Evolutionary conservation across 2,329 filamentous ascomycete species (phyloP).

Genomic region (Exophiala lecanii-corni): DNA sequence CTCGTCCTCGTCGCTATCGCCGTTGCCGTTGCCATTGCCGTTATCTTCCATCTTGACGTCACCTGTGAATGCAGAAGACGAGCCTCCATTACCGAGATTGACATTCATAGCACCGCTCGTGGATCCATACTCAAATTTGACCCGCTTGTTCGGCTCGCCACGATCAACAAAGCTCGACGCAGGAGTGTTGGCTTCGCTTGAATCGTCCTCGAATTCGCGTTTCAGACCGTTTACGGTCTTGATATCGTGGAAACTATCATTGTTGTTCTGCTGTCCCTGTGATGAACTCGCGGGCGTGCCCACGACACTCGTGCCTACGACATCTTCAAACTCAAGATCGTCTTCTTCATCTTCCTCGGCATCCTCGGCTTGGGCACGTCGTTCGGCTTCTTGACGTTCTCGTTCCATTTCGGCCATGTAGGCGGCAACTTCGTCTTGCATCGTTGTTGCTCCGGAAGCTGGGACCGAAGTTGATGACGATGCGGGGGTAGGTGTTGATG

Average conservation of each 20-base stretch:
- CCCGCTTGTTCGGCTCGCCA: constrained; percentile 15
- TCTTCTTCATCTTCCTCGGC: constrained; percentile 24
- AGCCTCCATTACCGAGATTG: not conserved
- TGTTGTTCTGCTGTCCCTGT: not conserved
- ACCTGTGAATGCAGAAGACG: not conserved
- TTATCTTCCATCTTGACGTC: no score
- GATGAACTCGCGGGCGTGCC: constrained; percentile 18
- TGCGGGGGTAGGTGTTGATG: constrained; percentile 1
- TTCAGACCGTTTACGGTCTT: constrained; percentile 21
- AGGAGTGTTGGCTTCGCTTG: constrained; percentile 22
- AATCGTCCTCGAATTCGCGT: constrained; percentile 21
- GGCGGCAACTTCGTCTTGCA: constrained; percentile 18
- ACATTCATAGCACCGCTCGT: no score
- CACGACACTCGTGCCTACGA: constrained; percentile 12
- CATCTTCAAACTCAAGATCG: constrained; percentile 27
- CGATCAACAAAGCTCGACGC: constrained; percentile 3
- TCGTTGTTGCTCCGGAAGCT: not conserved
- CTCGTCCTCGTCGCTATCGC: constrained; percentile 27
- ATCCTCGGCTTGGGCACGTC: constrained; percentile 19
- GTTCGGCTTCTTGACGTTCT: constrained; percentile 18
- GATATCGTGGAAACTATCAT: not conserved
- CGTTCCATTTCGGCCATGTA: constrained; percentile 24
- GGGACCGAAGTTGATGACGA: not conserved
- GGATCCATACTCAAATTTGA: constrained; percentile 25
- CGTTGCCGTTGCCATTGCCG: constrained; percentile 7